Percentiles rank a stretch among this genome's conserved stretches.
phyloP scores from a whole-genome alignment of 1,284 basidiomycete species.

The Trichosporon sp. region DNA sequence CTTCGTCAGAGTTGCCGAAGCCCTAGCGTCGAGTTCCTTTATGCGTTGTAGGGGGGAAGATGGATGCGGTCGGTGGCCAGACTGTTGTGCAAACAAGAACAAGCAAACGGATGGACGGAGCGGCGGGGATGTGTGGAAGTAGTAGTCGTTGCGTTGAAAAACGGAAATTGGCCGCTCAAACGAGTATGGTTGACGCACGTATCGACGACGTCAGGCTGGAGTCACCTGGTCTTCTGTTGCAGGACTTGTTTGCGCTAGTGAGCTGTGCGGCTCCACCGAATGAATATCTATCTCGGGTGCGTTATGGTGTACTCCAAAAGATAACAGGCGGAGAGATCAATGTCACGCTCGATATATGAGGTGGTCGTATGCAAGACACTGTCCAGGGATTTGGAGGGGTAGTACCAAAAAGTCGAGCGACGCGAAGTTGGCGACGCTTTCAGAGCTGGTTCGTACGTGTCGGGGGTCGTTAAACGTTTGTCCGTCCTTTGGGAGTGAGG shows the following conservation, averaged over 20 bases:
- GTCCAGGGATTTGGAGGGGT: slow-evolving; percentile 7
- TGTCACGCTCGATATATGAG: slow-evolving; percentile 15
- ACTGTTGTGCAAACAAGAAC: too few relatives aligned
- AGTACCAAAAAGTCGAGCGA: slow-evolving; percentile 5
- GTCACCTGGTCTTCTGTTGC: background rate
- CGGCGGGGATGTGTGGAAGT: background rate
- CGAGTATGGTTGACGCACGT: background rate
- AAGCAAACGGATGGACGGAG: background rate
- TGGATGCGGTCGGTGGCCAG: background rate
- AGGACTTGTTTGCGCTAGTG: slow-evolving; percentile 2
- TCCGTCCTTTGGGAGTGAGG: background rate
- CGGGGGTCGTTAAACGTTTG: background rate
- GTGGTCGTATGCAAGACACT: slow-evolving; percentile 15
- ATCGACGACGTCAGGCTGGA: background rate
- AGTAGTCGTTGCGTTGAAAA: background rate
- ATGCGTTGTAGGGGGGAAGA: background rate
- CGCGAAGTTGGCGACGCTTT: background rate
- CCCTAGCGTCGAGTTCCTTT: background rate
- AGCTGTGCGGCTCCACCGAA: slow-evolving; percentile 14
- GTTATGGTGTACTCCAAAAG: slow-evolving; percentile 1
- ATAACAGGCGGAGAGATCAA: slow-evolving; percentile 10
- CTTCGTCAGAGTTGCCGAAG: background rate
- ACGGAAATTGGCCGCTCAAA: background rate
- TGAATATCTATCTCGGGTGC: slow-evolving; percentile 13
- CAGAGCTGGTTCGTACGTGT: background rate